These are phyloP conservation scores for Epichloe elymi DNA, from an alignment of 2,329 filamentous ascomycete species.

Conservation along the genomic window DNA sequence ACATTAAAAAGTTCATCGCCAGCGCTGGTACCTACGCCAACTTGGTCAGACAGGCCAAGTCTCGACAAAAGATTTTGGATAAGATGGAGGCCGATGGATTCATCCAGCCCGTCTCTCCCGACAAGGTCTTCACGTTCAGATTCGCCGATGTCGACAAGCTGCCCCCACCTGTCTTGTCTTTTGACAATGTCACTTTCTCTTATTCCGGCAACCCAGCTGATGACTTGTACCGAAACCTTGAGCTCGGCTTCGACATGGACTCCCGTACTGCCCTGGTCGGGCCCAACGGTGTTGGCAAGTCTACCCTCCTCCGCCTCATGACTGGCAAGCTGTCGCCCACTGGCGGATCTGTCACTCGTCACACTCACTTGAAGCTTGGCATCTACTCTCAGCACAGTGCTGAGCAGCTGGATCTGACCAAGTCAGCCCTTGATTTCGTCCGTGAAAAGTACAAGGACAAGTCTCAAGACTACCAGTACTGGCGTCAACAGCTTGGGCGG, in stretches of 20 bases:
- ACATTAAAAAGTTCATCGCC: conserved; percentile 99
- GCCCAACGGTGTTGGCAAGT: conserved; percentile 98
- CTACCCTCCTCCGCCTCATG: conserved; percentile 89
- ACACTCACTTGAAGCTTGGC: conserved; percentile 97
- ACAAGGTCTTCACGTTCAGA: conserved; percentile 91
- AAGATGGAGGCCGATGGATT: conserved; percentile 99
- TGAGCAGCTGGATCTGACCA: conserved; percentile 95
- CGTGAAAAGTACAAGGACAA: conserved; percentile 84
- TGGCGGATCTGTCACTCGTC: conserved; percentile 66
- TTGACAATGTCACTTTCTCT: conserved; percentile 95
- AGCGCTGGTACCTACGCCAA: conserved; percentile 99
- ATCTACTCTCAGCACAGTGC: conserved; percentile 98
- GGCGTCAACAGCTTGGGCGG: conserved; percentile 90
- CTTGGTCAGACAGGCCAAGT: conserved; percentile 97
- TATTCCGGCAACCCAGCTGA: conserved; percentile 85
- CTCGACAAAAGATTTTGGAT: conserved; percentile 97
- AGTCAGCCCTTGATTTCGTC: conserved; percentile 94
- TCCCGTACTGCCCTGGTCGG: conserved; percentile 93
- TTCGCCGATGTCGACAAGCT: conserved; percentile 99
- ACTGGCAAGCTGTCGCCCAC: conserved; percentile 87
- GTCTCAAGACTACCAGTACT: conserved; percentile 98
- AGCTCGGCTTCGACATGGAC: conserved; percentile 99
- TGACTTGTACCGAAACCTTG: conserved; percentile 90
- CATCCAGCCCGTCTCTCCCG: conserved; percentile 76
- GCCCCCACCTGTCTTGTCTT: conserved; percentile 90